Conservation (phyloP, 208 protist species). For the Leishmania amazonensis region DNA sequence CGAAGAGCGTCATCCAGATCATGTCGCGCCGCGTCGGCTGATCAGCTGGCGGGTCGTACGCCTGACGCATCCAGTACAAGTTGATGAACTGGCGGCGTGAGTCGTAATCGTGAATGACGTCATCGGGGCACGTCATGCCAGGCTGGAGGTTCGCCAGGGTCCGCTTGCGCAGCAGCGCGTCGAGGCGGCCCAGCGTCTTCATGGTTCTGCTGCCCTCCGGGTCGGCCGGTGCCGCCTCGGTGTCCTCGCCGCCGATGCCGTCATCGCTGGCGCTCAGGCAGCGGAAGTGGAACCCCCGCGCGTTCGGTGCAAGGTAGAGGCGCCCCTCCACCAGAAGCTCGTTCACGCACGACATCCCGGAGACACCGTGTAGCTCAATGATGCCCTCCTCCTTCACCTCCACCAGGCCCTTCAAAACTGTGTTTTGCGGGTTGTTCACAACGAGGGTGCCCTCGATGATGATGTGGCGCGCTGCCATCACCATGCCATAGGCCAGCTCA, state of each 20-base stretch:
- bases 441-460: constrained; percentile 26
- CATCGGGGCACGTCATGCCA: constrained; percentile 45
- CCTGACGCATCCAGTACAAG: constrained; percentile 37
- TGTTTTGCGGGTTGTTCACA: constrained; percentile 20
- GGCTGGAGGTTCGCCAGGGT: constrained; percentile 38
- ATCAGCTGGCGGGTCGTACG: constrained; percentile 30
- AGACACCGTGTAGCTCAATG: constrained; percentile 29
- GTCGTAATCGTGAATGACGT: constrained; percentile 46
- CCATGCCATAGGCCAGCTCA: constrained; percentile 14
- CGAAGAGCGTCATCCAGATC: constrained; percentile 28
- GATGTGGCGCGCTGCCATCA: constrained; percentile 16
- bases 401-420: constrained; percentile 26
- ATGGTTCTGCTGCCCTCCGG: neutral
- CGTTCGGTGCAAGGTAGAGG: constrained; percentile 11
- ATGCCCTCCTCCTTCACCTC: constrained; percentile 34
- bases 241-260: neutral
- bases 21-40: constrained; percentile 34
- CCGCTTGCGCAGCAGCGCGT: constrained; percentile 8
- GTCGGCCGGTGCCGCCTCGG: neutral
- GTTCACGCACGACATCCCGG: constrained; percentile 15
- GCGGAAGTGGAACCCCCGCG: constrained; percentile 10
- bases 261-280: constrained; percentile 13
- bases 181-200: neutral
- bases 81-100: constrained; percentile 32
- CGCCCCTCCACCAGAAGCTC: constrained; percentile 24